A percentile compares a stretch with the other conserved stretches of the same genome.
These are phyloP conservation scores for Volvox carteri DNA, from an alignment of 163 green algal species.

Conservation along the genomic window DNA sequence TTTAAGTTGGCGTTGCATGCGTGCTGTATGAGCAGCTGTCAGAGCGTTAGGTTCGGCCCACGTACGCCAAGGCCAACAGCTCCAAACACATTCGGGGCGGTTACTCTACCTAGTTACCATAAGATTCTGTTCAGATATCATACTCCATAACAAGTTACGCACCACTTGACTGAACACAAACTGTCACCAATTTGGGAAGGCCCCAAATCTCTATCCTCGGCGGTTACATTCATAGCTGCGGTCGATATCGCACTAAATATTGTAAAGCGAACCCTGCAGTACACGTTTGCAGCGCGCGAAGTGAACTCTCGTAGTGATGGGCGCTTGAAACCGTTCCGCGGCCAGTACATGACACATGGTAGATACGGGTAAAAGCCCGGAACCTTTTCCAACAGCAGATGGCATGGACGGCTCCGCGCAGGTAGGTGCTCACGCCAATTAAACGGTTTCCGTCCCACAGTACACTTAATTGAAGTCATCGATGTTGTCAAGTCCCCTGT, in stretches of 20 bases:
- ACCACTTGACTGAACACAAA: not conserved
- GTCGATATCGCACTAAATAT: not conserved
- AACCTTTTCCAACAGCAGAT: constrained; percentile 3
- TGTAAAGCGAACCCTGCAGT: not conserved
- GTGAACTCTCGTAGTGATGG: not conserved
- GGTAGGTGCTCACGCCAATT: not conserved
- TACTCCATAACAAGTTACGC: not conserved
- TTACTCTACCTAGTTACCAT: not conserved
- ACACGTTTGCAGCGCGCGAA: not conserved
- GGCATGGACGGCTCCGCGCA: constrained; percentile 9
- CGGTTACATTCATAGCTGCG: not conserved
- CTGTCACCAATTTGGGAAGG: not conserved
- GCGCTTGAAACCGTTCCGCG: not conserved
- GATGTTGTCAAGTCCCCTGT: too few relatives aligned
- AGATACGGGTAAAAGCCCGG: constrained; percentile 11
- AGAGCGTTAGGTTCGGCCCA: not conserved
- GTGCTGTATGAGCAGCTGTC: not conserved
- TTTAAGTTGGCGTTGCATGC: constrained; percentile 24
- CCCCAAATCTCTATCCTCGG: not conserved
- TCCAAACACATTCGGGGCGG: not conserved
- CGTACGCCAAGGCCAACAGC: constrained; percentile 10
- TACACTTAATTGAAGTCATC: too few relatives aligned
- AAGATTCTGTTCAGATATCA: not conserved
- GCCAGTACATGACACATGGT: constrained; percentile 34
- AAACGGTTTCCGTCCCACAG: too few relatives aligned